Evolutionary conservation across 2,329 filamentous ascomycete genomes (phyloP).

Genomic region (Dendryphion nanum): DNA sequence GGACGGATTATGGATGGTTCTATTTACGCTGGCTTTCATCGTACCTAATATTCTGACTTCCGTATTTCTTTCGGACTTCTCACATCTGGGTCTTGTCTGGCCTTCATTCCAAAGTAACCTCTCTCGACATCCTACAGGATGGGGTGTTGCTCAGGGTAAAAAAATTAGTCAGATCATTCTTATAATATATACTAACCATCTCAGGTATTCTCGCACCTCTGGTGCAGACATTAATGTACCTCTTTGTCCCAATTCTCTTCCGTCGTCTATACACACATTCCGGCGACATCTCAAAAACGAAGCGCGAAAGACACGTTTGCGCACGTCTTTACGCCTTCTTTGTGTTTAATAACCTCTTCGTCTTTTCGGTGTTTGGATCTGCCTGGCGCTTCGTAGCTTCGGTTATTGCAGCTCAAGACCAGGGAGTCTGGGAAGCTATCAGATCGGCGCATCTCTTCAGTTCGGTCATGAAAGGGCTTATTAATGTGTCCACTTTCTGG

Average conservation of each 20-base stretch:
- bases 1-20: conserved; percentile 78
- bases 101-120: conserved; percentile 68
- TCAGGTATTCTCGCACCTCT: conserved; percentile 85
- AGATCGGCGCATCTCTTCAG: conserved; percentile 61
- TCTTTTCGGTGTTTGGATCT: conserved; percentile 89
- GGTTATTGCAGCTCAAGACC: conserved; percentile 56
- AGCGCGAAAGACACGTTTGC: conserved; percentile 85
- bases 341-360: conserved; percentile 90
- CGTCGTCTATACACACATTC: conserved; percentile 78
- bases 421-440: conserved; percentile 67
- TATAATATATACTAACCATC: no score
- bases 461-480: conserved; percentile 71
- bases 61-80: conserved; percentile 84
- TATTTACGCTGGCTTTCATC: conserved; percentile 82
- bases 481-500: conserved; percentile 85
- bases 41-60: conserved; percentile 91
- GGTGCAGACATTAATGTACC: conserved; percentile 80
- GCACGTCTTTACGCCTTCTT: conserved; percentile 95
- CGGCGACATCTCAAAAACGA: conserved; percentile 88
- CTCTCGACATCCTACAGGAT: conserved; percentile 61
- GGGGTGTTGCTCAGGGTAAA: conserved; percentile 91
- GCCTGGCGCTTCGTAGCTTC: conserved; percentile 74
- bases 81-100: conserved; percentile 81
- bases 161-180: no score
- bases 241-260: conserved; percentile 85